phyloP scores from a whole-genome alignment of 2,329 filamentous ascomycete genomes.

The Fusarium sororula region DNA sequence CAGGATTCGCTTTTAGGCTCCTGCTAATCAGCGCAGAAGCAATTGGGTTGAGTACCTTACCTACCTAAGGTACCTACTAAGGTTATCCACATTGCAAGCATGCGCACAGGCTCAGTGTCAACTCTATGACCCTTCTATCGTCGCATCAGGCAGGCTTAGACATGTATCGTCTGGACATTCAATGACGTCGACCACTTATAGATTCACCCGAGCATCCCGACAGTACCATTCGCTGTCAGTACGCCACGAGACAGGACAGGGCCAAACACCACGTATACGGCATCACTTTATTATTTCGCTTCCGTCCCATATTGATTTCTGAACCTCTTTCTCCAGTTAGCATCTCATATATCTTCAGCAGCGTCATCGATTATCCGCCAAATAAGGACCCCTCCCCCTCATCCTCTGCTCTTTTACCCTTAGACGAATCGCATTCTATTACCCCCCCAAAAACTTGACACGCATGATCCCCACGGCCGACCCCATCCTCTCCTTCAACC shows the following conservation, averaged over 20 bases:
- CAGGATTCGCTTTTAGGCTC: background rate
- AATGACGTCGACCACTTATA: constrained; percentile 36
- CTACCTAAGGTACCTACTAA: background rate
- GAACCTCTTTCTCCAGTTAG: background rate
- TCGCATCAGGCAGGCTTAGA: constrained; percentile 26
- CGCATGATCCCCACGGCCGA: constrained; percentile 39
- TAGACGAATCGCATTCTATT: constrained; percentile 15
- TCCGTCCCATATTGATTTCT: background rate
- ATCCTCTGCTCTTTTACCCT: background rate
- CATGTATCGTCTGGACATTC: constrained; percentile 24
- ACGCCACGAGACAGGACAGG: constrained; percentile 8
- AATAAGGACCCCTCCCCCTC: constrained; percentile 1
- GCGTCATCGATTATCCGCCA: constrained; percentile 1
- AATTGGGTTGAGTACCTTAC: background rate
- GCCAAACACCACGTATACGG: background rate
- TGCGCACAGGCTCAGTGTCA: constrained; percentile 1
- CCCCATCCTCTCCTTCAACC: constrained; percentile 26
- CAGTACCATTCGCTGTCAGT: constrained; percentile 8
- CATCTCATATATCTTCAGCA: constrained; percentile 13
- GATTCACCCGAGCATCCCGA: constrained; percentile 19
- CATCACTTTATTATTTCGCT: constrained; percentile 11
- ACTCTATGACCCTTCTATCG: constrained; percentile 28
- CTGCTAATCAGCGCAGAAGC: constrained; percentile 8
- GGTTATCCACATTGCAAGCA: constrained; percentile 17
- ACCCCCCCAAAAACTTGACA: constrained; percentile 22